These are phyloP conservation scores for Tricholoma matsutake DNA, from an alignment of 768 basidiomycete genomes.

Conservation along the genomic window DNA sequence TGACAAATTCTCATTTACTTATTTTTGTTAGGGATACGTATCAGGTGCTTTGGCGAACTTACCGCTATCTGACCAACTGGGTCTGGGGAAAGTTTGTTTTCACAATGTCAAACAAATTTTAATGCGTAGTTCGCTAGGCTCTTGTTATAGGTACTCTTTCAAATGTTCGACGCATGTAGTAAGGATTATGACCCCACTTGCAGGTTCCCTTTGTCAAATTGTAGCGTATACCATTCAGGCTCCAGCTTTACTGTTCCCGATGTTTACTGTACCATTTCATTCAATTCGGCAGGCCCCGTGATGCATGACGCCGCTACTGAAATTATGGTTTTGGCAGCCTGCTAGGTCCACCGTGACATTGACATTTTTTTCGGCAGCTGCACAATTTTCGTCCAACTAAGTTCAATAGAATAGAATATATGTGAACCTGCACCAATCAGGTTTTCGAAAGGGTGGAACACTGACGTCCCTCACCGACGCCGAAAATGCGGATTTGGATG, in stretches of 20 bases:
- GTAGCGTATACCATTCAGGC: slow-evolving; percentile 45
- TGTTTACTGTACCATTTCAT: too few species aligned
- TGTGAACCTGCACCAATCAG: too few species aligned
- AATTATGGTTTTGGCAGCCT: too few species aligned
- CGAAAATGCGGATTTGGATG: too few species aligned
- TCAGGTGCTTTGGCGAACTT: slow-evolving; percentile 28
- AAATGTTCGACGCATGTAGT: slow-evolving; percentile 1
- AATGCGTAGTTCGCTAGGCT: slow-evolving; percentile 10
- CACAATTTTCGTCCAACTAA: too few species aligned
- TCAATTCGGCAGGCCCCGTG: too few species aligned
- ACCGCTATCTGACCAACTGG: slow-evolving; percentile 21
- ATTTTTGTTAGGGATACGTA: slow-evolving; percentile 23
- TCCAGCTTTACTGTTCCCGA: slow-evolving; percentile 52
- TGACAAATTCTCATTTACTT: background rate
- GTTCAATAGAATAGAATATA: too few species aligned
- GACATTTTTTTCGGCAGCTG: too few species aligned
- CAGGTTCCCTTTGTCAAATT: slow-evolving; percentile 43
- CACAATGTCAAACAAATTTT: background rate
- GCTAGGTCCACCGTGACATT: too few species aligned
- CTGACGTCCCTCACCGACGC: too few species aligned
- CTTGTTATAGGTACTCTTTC: slow-evolving; percentile 20
- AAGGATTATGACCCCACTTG: background rate
- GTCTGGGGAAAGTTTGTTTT: slow-evolving; percentile 28
- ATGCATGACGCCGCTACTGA: too few species aligned
- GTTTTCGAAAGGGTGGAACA: too few species aligned